A percentile compares a stretch with the other conserved stretches of the same genome.
These are phyloP conservation scores for Hibiscus trionum DNA, from an alignment of 345 rosid species.

Conservation along the genomic window DNA sequence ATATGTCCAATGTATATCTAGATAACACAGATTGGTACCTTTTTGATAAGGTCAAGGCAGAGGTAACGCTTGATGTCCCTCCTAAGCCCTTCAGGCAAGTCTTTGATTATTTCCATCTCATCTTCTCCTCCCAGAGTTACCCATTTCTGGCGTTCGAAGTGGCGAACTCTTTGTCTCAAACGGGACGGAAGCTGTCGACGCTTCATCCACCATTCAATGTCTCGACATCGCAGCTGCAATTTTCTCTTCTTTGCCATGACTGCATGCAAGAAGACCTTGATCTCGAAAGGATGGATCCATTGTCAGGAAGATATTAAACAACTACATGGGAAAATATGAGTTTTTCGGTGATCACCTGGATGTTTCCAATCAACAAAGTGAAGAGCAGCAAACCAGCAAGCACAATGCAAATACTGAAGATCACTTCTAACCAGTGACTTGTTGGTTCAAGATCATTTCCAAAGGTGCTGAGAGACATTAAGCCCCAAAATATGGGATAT, in stretches of 20 bases:
- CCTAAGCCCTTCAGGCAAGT: conserved; percentile 58
- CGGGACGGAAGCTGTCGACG: conserved; percentile 45
- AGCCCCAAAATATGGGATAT: neutral
- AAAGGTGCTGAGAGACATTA: conserved; percentile 26
- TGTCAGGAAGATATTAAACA: neutral
- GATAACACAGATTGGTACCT: conserved; percentile 26
- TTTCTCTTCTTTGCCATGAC: conserved; percentile 46
- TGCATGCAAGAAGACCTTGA: conserved; percentile 45
- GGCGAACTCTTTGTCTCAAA: conserved; percentile 39
- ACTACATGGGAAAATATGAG: neutral
- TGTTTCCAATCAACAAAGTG: neutral
- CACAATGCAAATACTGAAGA: neutral
- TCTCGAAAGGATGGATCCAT: neutral
- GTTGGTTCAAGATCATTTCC: conserved; percentile 58
- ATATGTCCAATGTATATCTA: neutral
- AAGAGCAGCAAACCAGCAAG: neutral
- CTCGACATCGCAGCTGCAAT: conserved; percentile 37
- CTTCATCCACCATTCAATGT: conserved; percentile 67
- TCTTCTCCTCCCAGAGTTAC: conserved; percentile 44
- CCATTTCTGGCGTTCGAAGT: conserved; percentile 46
- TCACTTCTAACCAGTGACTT: conserved; percentile 42
- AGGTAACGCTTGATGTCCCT: conserved; percentile 51
- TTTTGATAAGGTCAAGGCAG: conserved; percentile 48
- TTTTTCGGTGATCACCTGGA: neutral
- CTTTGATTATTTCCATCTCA: conserved; percentile 37